phyloP scores from a whole-genome alignment of 1,139 yeast genomes.

The Nakaseomyces sp. region DNA sequence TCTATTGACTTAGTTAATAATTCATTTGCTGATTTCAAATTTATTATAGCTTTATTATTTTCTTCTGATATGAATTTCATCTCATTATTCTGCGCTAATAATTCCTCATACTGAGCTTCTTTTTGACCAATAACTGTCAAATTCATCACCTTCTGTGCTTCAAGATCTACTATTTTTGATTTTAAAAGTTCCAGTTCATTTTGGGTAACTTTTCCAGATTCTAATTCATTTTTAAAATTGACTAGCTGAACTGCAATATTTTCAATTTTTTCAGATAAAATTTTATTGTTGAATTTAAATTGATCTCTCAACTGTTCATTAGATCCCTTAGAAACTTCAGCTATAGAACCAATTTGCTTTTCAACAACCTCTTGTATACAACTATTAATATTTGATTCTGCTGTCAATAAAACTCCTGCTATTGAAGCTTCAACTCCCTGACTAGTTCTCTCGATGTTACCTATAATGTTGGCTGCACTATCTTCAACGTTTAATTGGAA shows the following conservation, averaged over 20 bases:
- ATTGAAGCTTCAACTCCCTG: not conserved
- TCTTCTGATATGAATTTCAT: conserved; percentile 7
- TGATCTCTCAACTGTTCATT: not conserved
- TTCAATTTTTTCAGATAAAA: not conserved
- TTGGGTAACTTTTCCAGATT: conserved; percentile 9
- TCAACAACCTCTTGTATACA: not conserved
- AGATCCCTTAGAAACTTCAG: not conserved
- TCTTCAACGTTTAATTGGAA: not conserved
- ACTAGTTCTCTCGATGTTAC: not conserved
- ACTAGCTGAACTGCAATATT: not conserved
- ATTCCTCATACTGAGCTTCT: conserved; percentile 27
- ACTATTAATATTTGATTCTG: not conserved
- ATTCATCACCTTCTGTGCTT: conserved; percentile 25
- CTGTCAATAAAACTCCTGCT: not conserved
- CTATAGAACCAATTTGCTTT: not conserved
- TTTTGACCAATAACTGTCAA: conserved; percentile 23
- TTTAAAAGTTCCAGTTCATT: conserved; percentile 9
- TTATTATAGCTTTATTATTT: conserved; percentile 9
- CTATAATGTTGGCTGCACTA: not conserved
- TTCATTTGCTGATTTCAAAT: conserved; percentile 9
- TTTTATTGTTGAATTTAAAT: not conserved
- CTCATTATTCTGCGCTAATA: conserved; percentile 8
- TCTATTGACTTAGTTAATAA: conserved; percentile 8
- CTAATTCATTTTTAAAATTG: conserved; percentile 7
- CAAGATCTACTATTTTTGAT: conserved; percentile 11